Percentiles rank a stretch among this genome's conserved stretches.
phyloP scores from a whole-genome alignment of 2,329 filamentous ascomycete species.

The Xylaria sp. region DNA sequence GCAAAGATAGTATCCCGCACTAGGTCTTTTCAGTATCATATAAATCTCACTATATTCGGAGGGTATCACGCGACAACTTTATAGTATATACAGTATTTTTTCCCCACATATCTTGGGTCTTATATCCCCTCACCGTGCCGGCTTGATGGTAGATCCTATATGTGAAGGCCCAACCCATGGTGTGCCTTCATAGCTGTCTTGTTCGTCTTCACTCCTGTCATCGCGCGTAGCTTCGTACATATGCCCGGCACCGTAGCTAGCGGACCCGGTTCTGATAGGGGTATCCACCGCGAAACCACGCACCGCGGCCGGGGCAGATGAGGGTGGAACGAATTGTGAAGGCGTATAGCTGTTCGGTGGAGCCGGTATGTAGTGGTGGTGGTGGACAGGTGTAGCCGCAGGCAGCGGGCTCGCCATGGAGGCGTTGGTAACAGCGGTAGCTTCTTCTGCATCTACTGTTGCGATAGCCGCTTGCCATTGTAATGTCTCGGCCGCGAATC shows the following conservation, averaged over 20 bases:
- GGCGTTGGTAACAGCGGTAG: conserved; percentile 7
- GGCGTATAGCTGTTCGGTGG: not conserved
- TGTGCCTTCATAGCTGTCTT: conserved; percentile 35
- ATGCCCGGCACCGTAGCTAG: conserved; percentile 30
- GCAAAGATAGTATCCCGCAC: not conserved
- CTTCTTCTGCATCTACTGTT: conserved; percentile 46
- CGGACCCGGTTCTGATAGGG: conserved; percentile 13
- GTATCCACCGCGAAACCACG: conserved; percentile 20
- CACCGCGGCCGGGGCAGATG: conserved; percentile 13
- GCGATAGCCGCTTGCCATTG: conserved; percentile 49
- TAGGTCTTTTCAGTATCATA: not conserved
- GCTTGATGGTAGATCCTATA: conserved; percentile 34
- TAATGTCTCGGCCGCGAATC: conserved; percentile 43
- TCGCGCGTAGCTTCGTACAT: conserved; percentile 38
- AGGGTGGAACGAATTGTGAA: conserved; percentile 15
- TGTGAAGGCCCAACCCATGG: conserved; percentile 39
- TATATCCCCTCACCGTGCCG: conserved; percentile 28
- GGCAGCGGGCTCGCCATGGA: not conserved
- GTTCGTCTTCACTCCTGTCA: conserved; percentile 38
- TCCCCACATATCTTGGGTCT: not conserved
- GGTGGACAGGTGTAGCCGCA: not conserved
- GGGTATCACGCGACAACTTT: conserved; percentile 23
- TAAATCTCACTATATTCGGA: conserved; percentile 1
- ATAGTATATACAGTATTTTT: conserved; percentile 17
- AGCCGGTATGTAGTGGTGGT: conserved; percentile 1